Conservation (phyloP, 139 green algal species). For the Asterochloris sp. region DNA sequence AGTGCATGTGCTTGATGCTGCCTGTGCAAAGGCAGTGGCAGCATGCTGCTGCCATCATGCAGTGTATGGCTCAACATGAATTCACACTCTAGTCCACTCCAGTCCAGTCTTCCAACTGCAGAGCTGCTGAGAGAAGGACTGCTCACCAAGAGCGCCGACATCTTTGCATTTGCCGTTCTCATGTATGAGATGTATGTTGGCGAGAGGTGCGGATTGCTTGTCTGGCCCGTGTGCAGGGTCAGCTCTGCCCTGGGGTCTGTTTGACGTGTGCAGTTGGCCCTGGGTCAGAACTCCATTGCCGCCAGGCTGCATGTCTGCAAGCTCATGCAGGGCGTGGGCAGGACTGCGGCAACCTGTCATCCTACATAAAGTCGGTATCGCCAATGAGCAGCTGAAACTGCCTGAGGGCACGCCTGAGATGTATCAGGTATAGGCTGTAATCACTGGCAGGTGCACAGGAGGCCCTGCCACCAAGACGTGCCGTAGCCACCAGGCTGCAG, state of each 20-base stretch:
- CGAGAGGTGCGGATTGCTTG: neutral
- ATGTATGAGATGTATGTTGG: constrained; percentile 12
- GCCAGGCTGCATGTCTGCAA: too few species aligned
- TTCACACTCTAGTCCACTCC: too few species aligned
- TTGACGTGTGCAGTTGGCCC: too few species aligned
- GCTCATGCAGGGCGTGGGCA: neutral
- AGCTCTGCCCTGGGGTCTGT: too few species aligned
- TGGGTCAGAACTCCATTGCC: too few species aligned
- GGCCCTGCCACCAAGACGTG: too few species aligned
- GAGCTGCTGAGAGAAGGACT: constrained; percentile 51
- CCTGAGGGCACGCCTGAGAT: neutral
- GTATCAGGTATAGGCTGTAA: neutral
- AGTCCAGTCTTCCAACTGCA: neutral
- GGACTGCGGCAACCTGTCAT: constrained; percentile 38
- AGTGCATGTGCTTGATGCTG: too few species aligned
- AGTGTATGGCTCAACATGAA: too few species aligned
- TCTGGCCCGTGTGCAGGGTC: too few species aligned
- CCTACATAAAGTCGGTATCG: constrained; percentile 27
- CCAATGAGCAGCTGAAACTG: constrained; percentile 2
- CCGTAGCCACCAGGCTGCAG: too few species aligned
- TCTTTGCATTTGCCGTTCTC: constrained; percentile 12
- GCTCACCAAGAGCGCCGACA: constrained; percentile 10
- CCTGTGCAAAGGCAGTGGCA: too few species aligned
- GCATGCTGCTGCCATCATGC: too few species aligned
- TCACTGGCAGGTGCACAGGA: neutral